These are phyloP conservation scores for Verticillium nonalfalfae DNA, from an alignment of 2,329 filamentous ascomycete genomes.

Conservation along the genomic window DNA sequence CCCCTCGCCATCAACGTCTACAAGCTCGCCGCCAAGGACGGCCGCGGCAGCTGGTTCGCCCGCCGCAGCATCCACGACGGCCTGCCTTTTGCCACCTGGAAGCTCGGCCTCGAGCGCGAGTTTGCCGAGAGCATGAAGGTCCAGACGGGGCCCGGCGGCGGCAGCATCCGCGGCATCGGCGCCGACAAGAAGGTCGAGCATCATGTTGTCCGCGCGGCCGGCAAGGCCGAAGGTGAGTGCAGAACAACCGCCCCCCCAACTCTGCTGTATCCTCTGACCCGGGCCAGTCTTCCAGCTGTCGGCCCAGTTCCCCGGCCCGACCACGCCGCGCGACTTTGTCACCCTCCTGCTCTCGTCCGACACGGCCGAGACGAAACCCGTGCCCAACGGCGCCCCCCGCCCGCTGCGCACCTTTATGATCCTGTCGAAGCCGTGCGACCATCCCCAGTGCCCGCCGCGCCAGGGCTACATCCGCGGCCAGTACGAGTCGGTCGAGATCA, in stretches of 20 bases:
- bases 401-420: constrained; percentile 73
- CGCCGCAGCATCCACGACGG: constrained; percentile 76
- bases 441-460: constrained; percentile 64
- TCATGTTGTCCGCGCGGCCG: constrained; percentile 47
- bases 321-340: constrained; percentile 82
- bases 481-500: constrained; percentile 89
- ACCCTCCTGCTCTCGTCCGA: constrained; percentile 68
- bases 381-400: constrained; percentile 17
- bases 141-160: constrained; percentile 62
- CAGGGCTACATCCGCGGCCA: constrained; percentile 73
- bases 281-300: constrained; percentile 74
- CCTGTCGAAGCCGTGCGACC: constrained; percentile 76
- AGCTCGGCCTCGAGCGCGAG: constrained; percentile 68
- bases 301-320: constrained; percentile 85
- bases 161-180: constrained; percentile 78
- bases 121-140: constrained; percentile 72
- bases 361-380: constrained; percentile 32
- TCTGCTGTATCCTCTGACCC: too few relatives aligned
- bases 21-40: constrained; percentile 73
- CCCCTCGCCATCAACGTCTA: constrained; percentile 71
- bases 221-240: constrained; percentile 58
- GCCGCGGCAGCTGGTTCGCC: constrained; percentile 85
- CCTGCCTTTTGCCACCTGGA: constrained; percentile 71
- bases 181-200: constrained; percentile 70
- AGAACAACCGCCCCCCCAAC: too few relatives aligned